Percentiles rank a stretch among this genome's conserved stretches.
These are phyloP conservation scores for Dentipellis fragilis DNA, from an alignment of 768 basidiomycete genomes.

Conservation along the genomic window DNA sequence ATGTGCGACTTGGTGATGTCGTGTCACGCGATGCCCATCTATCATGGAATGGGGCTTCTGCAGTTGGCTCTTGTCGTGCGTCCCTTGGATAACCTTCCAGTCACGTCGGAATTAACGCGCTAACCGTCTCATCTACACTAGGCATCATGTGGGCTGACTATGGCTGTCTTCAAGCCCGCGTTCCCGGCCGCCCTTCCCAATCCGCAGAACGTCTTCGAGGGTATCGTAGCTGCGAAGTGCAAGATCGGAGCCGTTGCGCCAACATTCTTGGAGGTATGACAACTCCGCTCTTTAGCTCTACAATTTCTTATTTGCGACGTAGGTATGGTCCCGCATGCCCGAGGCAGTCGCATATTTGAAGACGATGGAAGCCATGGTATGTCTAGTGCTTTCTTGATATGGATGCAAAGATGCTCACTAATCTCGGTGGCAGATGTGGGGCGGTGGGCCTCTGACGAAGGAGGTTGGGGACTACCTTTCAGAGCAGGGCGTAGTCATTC, in stretches of 20 bases:
- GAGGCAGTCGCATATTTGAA: conserved; percentile 14
- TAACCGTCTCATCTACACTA: conserved; percentile 2
- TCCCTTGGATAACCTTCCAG: neutral
- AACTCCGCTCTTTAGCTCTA: neutral
- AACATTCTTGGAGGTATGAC: conserved; percentile 23
- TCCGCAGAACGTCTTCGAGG: conserved; percentile 20
- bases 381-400: neutral
- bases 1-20: conserved; percentile 17
- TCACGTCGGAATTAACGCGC: neutral
- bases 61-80: conserved; percentile 17
- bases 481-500: conserved; percentile 14
- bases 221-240: conserved; percentile 14
- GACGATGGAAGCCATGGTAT: conserved; percentile 15
- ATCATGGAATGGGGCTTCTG: conserved; percentile 22
- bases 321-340: conserved; percentile 18
- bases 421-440: conserved; percentile 16
- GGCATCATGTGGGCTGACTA: conserved; percentile 17
- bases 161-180: conserved; percentile 21
- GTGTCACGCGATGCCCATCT: conserved; percentile 22
- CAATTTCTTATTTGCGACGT: neutral
- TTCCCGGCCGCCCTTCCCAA: conserved; percentile 20
- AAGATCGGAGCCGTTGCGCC: conserved; percentile 22
- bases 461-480: conserved; percentile 17
- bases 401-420: neutral
- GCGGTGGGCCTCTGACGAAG: conserved; percentile 20